phyloP scores from a whole-genome alignment of 2,329 filamentous ascomycete species.

The Beauveria scarabaeidicola region DNA sequence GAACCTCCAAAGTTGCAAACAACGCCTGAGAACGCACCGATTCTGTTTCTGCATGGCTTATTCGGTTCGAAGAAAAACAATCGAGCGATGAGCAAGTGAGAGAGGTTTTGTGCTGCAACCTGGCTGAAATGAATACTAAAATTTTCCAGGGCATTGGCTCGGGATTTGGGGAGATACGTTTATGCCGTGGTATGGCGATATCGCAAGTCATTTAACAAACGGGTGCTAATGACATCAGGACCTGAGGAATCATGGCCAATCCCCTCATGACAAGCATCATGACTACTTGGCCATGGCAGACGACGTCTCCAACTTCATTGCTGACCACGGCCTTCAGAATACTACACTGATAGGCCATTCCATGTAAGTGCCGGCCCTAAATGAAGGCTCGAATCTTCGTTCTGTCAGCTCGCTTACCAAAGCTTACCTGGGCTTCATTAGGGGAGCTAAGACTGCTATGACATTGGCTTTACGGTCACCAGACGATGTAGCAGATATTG shows the following conservation, averaged over 20 bases:
- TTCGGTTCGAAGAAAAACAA: constrained; percentile 97
- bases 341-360: constrained; percentile 84
- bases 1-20: constrained; percentile 38
- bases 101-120: constrained; percentile 14
- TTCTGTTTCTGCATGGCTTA: constrained; percentile 84
- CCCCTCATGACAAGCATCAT: constrained; percentile 66
- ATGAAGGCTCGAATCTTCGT: neutral
- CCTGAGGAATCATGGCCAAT: constrained; percentile 87
- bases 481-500: constrained; percentile 57
- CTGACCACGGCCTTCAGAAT: constrained; percentile 58
- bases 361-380: constrained; percentile 51
- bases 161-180: constrained; percentile 70
- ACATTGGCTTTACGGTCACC: constrained; percentile 66
- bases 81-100: constrained; percentile 86
- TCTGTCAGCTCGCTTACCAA: neutral
- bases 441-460: constrained; percentile 93
- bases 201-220: neutral
- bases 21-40: constrained; percentile 45
- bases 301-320: constrained; percentile 73
- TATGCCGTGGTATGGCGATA: constrained; percentile 61
- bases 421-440: constrained; percentile 21
- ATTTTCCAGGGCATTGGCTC: constrained; percentile 59
- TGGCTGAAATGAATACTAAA: constrained; percentile 11
- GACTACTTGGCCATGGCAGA: constrained; percentile 76
- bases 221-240: constrained; percentile 45